phyloP scores from a whole-genome alignment of 2,329 filamentous ascomycete genomes.

The Pseudogymnoascus sp. region DNA sequence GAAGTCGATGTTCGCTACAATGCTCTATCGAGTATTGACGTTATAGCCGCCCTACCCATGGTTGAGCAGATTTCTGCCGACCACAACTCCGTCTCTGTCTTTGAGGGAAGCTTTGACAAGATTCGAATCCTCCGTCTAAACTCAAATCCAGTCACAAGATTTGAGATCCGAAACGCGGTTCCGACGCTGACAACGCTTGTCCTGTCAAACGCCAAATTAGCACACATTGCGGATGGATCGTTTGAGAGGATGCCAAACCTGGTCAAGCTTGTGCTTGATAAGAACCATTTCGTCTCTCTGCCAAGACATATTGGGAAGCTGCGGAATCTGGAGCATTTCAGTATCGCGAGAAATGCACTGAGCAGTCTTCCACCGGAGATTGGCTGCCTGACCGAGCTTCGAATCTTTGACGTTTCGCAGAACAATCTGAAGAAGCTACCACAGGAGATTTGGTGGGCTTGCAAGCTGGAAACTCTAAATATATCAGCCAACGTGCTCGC shows the following conservation, averaged over 20 bases:
- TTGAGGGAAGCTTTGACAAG: slow-evolving; percentile 78
- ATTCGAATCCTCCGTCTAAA: slow-evolving; percentile 82
- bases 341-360: slow-evolving; percentile 85
- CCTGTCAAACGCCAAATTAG: slow-evolving; percentile 82
- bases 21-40: slow-evolving; percentile 76
- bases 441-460: slow-evolving; percentile 92
- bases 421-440: slow-evolving; percentile 89
- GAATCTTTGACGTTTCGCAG: slow-evolving; percentile 78
- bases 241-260: slow-evolving; percentile 83
- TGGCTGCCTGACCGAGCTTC: slow-evolving; percentile 76
- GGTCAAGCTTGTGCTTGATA: slow-evolving; percentile 81
- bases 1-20: slow-evolving; percentile 97
- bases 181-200: slow-evolving; percentile 81
- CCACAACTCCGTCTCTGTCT: slow-evolving; percentile 86
- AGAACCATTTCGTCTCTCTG: slow-evolving; percentile 90
- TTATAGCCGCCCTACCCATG: slow-evolving; percentile 73
- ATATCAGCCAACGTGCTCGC: slow-evolving; percentile 91
- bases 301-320: slow-evolving; percentile 79
- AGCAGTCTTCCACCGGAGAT: slow-evolving; percentile 79
- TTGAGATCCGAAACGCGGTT: slow-evolving; percentile 69
- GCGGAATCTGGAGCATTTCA: slow-evolving; percentile 78
- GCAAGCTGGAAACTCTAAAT: slow-evolving; percentile 83
- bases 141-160: slow-evolving; percentile 90
- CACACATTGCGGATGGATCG: slow-evolving; percentile 75
- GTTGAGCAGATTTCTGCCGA: slow-evolving; percentile 84